Percentiles rank a stretch among this genome's conserved stretches.
Conservation (phyloP, 371 early-diverging fungal genomes). For the Cokeromyces recurvatus region DNA sequence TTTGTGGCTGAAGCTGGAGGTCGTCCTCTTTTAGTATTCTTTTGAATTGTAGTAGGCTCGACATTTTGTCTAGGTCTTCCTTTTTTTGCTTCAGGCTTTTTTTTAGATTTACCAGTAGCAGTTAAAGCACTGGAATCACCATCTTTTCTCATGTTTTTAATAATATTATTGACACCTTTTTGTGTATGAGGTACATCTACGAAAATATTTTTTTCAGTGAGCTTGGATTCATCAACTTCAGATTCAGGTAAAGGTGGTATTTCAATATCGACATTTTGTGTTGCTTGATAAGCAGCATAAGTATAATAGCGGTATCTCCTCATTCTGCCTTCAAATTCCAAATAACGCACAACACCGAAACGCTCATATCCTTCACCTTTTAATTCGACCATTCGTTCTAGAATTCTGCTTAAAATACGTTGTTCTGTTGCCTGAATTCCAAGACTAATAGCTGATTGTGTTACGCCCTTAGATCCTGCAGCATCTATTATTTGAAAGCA, state of each 20-base stretch:
- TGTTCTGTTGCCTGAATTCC: slow-evolving; percentile 10
- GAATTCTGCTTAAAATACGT: slow-evolving; percentile 16
- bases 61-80: too few species aligned
- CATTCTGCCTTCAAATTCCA: slow-evolving; percentile 36
- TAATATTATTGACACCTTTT: too few species aligned
- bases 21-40: too few species aligned
- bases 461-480: slow-evolving; percentile 17
- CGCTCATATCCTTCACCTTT: background rate
- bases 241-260: slow-evolving; percentile 1
- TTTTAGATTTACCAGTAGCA: too few species aligned
- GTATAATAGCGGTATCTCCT: slow-evolving; percentile 36
- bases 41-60: too few species aligned
- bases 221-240: background rate
- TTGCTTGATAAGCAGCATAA: slow-evolving; percentile 6
- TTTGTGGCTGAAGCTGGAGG: too few species aligned
- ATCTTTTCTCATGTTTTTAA: too few species aligned
- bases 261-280: slow-evolving; percentile 10
- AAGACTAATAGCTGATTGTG: slow-evolving; percentile 19
- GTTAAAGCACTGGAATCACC: too few species aligned
- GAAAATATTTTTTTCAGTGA: background rate
- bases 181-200: background rate
- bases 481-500: slow-evolving; percentile 10
- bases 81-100: too few species aligned
- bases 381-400: slow-evolving; percentile 13
- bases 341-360: slow-evolving; percentile 10